These are phyloP conservation scores for Ochetophila trinervis DNA, from an alignment of 306 rosid species.

Conservation along the genomic window DNA sequence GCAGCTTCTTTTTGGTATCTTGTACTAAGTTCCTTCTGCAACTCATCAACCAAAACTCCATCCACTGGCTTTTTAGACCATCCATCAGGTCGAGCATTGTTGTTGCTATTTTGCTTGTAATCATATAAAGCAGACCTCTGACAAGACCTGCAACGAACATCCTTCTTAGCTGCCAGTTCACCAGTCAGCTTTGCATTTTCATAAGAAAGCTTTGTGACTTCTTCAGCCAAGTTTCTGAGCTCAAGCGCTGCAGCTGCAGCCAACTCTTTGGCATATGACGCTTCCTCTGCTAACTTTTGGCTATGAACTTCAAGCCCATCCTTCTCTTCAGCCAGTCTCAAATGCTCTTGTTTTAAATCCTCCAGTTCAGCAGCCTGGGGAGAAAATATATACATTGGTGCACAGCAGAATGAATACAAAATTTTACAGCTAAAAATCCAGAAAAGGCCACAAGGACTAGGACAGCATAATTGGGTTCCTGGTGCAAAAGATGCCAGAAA, in stretches of 20 bases:
- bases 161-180: constrained; percentile 55
- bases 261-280: constrained; percentile 86
- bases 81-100: constrained; percentile 34
- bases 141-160: constrained; percentile 39
- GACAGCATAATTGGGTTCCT: constrained; percentile 12
- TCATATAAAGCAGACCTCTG: constrained; percentile 43
- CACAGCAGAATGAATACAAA: constrained; percentile 4
- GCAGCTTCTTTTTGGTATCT: constrained; percentile 66
- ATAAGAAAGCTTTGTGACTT: constrained; percentile 75
- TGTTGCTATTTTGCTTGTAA: constrained; percentile 35
- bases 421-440: constrained; percentile 4
- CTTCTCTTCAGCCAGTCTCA: constrained; percentile 61
- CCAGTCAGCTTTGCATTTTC: constrained; percentile 66
- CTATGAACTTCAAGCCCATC: constrained; percentile 75
- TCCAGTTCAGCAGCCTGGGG: constrained; percentile 70
- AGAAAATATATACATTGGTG: constrained; percentile 14
- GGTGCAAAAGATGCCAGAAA: constrained; percentile 12
- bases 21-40: constrained; percentile 62
- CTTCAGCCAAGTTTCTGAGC: constrained; percentile 79
- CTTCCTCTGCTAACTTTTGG: constrained; percentile 72
- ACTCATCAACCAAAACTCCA: constrained; percentile 44
- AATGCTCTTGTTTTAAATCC: constrained; percentile 70
- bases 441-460: constrained; percentile 9
- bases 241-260: constrained; percentile 87
- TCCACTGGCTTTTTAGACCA: constrained; percentile 35